Evolutionary conservation across 306 rosid species (phyloP).

Genomic region (Pyrus bretschneideri): DNA sequence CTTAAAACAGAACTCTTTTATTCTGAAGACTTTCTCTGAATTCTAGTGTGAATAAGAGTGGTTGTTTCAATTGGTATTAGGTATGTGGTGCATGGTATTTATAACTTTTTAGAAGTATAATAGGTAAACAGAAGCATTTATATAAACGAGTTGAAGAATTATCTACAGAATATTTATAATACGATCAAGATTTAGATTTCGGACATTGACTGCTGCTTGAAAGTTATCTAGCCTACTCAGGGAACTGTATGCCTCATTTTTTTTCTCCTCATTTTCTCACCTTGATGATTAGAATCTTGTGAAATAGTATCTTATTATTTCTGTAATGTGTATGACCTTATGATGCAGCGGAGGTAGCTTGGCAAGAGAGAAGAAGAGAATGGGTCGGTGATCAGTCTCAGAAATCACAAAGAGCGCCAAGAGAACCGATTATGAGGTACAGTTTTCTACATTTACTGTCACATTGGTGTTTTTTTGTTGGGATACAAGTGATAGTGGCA

Average conservation of each 20-base stretch:
- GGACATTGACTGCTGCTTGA: neutral
- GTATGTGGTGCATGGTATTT: neutral
- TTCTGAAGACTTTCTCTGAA: neutral
- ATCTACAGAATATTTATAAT: neutral
- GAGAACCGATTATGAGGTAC: constrained; percentile 60
- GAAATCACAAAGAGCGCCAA: constrained; percentile 26
- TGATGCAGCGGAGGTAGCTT: constrained; percentile 60
- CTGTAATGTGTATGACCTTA: neutral
- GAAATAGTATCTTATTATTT: neutral
- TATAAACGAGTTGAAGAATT: neutral
- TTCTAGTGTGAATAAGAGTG: neutral
- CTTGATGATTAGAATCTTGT: neutral
- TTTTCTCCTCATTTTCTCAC: neutral
- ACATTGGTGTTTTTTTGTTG: neutral
- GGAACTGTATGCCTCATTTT: neutral
- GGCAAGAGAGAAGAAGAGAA: constrained; percentile 55
- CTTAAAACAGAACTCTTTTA: neutral
- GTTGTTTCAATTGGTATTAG: neutral
- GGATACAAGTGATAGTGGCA: no score
- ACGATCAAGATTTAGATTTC: neutral
- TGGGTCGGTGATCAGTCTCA: constrained; percentile 53
- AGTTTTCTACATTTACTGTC: neutral
- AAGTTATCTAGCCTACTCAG: neutral
- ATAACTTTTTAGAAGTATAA: neutral
- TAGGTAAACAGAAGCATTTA: neutral